Evolutionary conservation across 495 filamentous ascomycete species (phyloP), one percentile per base, ranked within the genome.

Genomic region (Penicillium taxi): DNA sequence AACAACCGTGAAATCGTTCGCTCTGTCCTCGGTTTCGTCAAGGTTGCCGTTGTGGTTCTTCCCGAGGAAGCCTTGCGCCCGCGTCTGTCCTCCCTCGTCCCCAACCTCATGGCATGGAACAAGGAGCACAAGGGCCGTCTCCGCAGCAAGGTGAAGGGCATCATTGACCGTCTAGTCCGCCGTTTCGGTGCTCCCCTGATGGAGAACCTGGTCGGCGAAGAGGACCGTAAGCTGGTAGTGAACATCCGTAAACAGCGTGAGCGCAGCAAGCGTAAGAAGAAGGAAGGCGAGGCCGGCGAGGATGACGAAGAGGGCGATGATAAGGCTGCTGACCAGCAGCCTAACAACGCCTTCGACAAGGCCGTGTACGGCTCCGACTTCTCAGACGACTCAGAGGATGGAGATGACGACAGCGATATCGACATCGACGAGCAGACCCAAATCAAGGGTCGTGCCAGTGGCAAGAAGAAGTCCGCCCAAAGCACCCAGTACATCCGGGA

Each of bases 91-190:
- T 73, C 77, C 2, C 67, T 96, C 35, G 73, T 98, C 15, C 84
- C 88, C 14, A 93, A 90, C 58, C 65, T 96, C 7, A 84, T 96
- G 79, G 79, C 83, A 13, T 98, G 91, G 91, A 86, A 82, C 49
- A 86, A 94, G 61, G 91, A 98, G 59, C 93, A 98, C 66, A 96
- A 94, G 64, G 87, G 84, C 11, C 86, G 91, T 51, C 87, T 96
- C 57, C 83, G 85, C 44, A 80, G 86, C 19, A 96, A 96, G 69
- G 87, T 98, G 37, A 96, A 94, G 75, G 86, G 94, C 50, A 95
- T 98, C 44, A 59, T 96, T 19, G 91, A 98, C 63, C 77, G 91
- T 19, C 85, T 94, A 69, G 79, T 96, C 17, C 75, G 91, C 12
- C 76, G 88, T 32, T 96, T 95, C 61, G 90, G 93, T 19, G 80